These are phyloP conservation scores for Ilex paraguariensis DNA, from an alignment of 305 asterid species.

Conservation along the genomic window DNA sequence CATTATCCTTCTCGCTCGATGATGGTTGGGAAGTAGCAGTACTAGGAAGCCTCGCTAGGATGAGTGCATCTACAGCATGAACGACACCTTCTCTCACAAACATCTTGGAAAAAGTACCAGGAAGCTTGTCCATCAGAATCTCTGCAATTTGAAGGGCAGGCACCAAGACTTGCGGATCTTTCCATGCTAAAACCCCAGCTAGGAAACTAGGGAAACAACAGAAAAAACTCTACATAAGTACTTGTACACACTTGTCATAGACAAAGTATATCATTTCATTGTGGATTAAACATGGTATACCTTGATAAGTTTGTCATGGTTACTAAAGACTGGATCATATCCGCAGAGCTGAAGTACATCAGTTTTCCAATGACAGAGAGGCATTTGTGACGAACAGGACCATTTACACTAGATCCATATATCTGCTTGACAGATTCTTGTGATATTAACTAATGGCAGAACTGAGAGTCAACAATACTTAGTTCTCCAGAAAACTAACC, in stretches of 20 bases:
- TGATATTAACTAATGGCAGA: slow-evolving; percentile 4
- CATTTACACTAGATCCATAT: slow-evolving; percentile 96
- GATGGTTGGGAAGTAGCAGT: slow-evolving; percentile 44
- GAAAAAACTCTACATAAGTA: slow-evolving; percentile 15
- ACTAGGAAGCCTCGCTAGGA: slow-evolving; percentile 44
- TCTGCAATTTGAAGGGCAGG: slow-evolving; percentile 97
- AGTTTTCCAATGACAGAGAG: slow-evolving; percentile 94
- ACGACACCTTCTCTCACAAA: slow-evolving; percentile 96
- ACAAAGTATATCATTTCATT: neutral
- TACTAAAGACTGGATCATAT: slow-evolving; percentile 72
- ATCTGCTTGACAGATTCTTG: slow-evolving; percentile 45
- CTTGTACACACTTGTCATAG: neutral
- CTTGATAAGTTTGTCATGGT: slow-evolving; percentile 81
- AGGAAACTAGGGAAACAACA: slow-evolving; percentile 53
- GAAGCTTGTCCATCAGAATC: slow-evolving; percentile 97
- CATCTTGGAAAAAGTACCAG: slow-evolving; percentile 84
- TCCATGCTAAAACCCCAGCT: slow-evolving; percentile 99
- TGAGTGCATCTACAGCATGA: slow-evolving; percentile 85
- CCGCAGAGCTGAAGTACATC: slow-evolving; percentile 95
- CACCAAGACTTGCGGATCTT: slow-evolving; percentile 97
- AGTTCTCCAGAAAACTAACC: slow-evolving; percentile 36
- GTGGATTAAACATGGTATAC: slow-evolving; percentile 26
- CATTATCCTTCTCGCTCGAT: slow-evolving; percentile 67
- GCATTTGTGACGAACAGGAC: slow-evolving; percentile 97
- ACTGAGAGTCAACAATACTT: neutral